Evolutionary conservation across 495 filamentous ascomycete genomes (phyloP).

Genomic region (Aspergillus saccharolyticus): DNA sequence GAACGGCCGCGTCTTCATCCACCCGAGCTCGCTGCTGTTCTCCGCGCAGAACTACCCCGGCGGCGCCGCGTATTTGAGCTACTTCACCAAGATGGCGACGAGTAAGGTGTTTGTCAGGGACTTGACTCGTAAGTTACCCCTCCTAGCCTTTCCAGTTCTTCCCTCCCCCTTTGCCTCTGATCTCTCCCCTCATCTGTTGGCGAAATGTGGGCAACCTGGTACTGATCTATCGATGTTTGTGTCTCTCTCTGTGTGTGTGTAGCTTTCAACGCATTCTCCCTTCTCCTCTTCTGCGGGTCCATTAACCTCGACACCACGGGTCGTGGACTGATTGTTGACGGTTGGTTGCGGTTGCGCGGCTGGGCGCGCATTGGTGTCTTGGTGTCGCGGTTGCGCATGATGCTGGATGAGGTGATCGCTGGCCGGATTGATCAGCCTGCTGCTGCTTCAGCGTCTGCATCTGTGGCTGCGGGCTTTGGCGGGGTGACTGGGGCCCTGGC

Average conservation of each 20-base stretch:
- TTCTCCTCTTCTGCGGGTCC: slow-evolving; percentile 83
- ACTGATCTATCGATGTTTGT: no score
- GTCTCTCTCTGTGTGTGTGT: no score
- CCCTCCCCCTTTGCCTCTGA: no score
- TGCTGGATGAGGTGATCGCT: slow-evolving; percentile 81
- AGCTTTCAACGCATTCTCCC: slow-evolving; percentile 88
- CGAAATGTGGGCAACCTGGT: no score
- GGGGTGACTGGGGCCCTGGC: slow-evolving; percentile 24
- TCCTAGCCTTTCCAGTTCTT: no score
- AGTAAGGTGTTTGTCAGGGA: slow-evolving; percentile 86
- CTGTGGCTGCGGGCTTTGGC: slow-evolving; percentile 17
- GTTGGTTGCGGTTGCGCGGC: slow-evolving; percentile 82
- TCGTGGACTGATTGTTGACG: slow-evolving; percentile 84
- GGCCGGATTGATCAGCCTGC: slow-evolving; percentile 72
- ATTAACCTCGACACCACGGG: slow-evolving; percentile 84
- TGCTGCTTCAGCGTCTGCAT: background rate
- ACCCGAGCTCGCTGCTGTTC: slow-evolving; percentile 83
- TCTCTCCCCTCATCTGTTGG: no score
- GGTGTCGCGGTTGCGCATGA: slow-evolving; percentile 72
- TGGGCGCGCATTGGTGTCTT: slow-evolving; percentile 95
- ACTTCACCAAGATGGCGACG: slow-evolving; percentile 86
- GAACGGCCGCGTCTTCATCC: slow-evolving; percentile 83
- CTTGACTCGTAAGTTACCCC: slow-evolving; percentile 76
- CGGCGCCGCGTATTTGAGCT: slow-evolving; percentile 66
- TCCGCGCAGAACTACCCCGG: slow-evolving; percentile 68